These are phyloP conservation scores for Carex littledalei DNA, from an alignment of 176 grass and related monocot genomes.

Conservation along the genomic window DNA sequence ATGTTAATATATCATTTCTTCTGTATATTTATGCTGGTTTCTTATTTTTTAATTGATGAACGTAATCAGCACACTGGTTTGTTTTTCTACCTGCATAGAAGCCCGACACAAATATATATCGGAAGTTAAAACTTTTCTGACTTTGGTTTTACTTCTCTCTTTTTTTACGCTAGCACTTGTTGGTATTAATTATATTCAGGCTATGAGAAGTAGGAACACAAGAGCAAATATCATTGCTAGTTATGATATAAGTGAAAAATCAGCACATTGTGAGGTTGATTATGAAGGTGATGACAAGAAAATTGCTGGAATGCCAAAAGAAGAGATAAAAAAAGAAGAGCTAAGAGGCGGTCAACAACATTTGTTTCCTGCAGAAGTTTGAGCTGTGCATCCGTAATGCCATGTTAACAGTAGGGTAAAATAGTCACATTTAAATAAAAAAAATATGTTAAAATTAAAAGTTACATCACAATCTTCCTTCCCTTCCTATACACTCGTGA, in stretches of 20 bases:
- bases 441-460: no score
- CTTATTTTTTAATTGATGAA: no score
- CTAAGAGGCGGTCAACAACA: constrained; percentile 46
- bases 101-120: neutral
- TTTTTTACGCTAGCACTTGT: constrained; percentile 8
- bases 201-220: constrained; percentile 33
- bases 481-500: no score
- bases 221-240: constrained; percentile 41
- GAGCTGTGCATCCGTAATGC: neutral
- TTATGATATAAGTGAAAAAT: constrained; percentile 37
- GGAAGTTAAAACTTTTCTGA: constrained; percentile 23
- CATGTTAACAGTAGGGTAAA: no score
- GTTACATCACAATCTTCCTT: no score
- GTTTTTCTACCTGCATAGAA: neutral
- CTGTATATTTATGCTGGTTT: neutral
- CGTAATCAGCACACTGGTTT: neutral
- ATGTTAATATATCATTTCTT: neutral
- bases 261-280: constrained; percentile 32
- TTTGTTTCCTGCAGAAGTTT: constrained; percentile 64
- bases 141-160: neutral
- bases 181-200: constrained; percentile 36
- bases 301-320: constrained; percentile 28
- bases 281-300: constrained; percentile 12
- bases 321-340: constrained; percentile 46
- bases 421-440: no score